A percentile compares a stretch with the other conserved stretches of the same genome.
These are phyloP conservation scores for Bassia scoparia DNA, from an alignment of 148 eudicot genomes.

Conservation along the genomic window DNA sequence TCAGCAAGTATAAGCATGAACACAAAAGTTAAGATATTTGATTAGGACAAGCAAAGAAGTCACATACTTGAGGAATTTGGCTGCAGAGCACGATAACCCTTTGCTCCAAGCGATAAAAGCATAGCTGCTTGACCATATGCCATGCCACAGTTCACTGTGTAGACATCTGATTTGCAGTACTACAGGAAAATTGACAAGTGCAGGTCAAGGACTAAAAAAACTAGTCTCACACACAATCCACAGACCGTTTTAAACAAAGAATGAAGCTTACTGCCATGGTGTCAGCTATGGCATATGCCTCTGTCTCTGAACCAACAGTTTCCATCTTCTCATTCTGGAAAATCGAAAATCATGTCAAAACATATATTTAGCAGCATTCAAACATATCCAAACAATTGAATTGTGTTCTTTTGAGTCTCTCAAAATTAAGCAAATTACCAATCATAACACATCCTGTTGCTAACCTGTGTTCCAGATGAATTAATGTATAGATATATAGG, in stretches of 20 bases:
- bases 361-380: neutral
- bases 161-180: conserved; percentile 68
- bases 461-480: conserved; percentile 80
- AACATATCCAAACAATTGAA: conserved; percentile 8
- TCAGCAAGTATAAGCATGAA: neutral
- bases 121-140: conserved; percentile 96
- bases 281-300: conserved; percentile 84
- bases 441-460: neutral
- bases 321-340: conserved; percentile 70
- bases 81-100: conserved; percentile 74
- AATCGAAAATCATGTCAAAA: conserved; percentile 15
- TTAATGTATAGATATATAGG: conserved; percentile 85
- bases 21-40: neutral
- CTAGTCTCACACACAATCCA: neutral
- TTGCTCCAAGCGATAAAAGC: conserved; percentile 81
- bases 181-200: conserved; percentile 18
- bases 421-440: neutral
- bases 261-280: conserved; percentile 66
- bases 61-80: conserved; percentile 70
- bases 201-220: conserved; percentile 8
- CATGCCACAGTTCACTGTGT: conserved; percentile 71
- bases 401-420: neutral
- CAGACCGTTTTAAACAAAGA: neutral
- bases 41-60: conserved; percentile 7
- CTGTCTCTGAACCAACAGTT: conserved; percentile 74